These are phyloP conservation scores for Austroboletus niveus DNA, from an alignment of 1,284 basidiomycete species.

Conservation along the genomic window DNA sequence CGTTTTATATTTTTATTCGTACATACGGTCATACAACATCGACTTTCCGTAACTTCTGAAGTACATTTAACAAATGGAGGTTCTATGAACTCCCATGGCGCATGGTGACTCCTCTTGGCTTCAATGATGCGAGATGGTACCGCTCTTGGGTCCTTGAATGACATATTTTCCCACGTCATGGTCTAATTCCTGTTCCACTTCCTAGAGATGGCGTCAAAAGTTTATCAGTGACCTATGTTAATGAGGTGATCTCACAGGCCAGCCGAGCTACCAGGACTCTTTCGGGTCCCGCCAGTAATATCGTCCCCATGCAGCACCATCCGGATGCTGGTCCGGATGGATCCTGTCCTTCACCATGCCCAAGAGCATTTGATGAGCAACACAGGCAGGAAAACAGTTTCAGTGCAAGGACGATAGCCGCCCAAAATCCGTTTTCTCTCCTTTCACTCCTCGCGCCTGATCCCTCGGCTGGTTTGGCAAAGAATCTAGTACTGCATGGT, in stretches of 20 bases:
- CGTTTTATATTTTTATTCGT: not conserved
- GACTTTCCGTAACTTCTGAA: not conserved
- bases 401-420: constrained; percentile 35
- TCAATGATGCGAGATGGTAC: not conserved
- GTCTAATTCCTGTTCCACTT: constrained; percentile 6
- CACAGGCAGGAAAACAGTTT: not conserved
- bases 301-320: too few relatives aligned
- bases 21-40: not conserved
- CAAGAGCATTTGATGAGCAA: too few relatives aligned
- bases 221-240: too few relatives aligned
- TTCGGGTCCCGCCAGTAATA: too few relatives aligned
- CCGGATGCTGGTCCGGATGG: too few relatives aligned
- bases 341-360: too few relatives aligned
- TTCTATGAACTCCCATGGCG: not conserved
- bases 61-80: not conserved
- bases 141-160: not conserved
- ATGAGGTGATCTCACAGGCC: too few relatives aligned
- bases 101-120: not conserved
- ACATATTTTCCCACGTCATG: constrained; percentile 2
- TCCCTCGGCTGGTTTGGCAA: constrained; percentile 84
- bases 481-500: constrained; percentile 86
- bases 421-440: constrained; percentile 83
- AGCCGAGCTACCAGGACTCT: too few relatives aligned
- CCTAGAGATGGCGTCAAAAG: not conserved
- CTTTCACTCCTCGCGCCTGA: constrained; percentile 93